Evolutionary conservation across 2,329 filamentous ascomycete species (phyloP).

Genomic region (Penicillium sp.): DNA sequence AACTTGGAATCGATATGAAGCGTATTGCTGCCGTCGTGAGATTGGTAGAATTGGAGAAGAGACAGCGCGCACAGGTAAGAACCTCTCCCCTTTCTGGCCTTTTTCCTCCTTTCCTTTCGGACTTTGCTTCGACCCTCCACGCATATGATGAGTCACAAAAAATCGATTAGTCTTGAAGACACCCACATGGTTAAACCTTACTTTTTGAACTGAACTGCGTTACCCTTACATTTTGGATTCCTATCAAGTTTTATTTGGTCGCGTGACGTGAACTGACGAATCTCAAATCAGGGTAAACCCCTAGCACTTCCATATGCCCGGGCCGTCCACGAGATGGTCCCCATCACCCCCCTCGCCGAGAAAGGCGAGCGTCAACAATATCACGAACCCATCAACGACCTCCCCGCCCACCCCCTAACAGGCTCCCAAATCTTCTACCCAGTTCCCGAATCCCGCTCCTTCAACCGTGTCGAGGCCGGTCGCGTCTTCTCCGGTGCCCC

Average conservation of each 20-base stretch:
- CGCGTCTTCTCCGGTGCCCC: constrained; percentile 57
- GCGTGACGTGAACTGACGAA: constrained; percentile 18
- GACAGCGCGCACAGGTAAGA: constrained; percentile 73
- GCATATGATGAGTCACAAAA: constrained; percentile 68
- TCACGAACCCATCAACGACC: constrained; percentile 65
- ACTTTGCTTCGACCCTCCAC: constrained; percentile 5
- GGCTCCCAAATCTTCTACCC: constrained; percentile 62
- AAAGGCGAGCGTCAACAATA: constrained; percentile 39
- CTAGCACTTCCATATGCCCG: constrained; percentile 74
- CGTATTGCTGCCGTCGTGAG: constrained; percentile 82
- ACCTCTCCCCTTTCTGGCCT: neutral
- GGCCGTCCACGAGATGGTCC: constrained; percentile 78
- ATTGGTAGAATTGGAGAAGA: constrained; percentile 80
- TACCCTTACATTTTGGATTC: constrained; percentile 5
- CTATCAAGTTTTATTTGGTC: constrained; percentile 17
- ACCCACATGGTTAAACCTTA: constrained; percentile 63
- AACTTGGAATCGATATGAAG: constrained; percentile 76
- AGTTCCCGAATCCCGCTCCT: constrained; percentile 62
- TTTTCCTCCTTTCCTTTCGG: constrained; percentile 4
- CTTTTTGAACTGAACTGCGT: constrained; percentile 38
- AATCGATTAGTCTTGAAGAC: constrained; percentile 99
- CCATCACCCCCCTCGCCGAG: constrained; percentile 56
- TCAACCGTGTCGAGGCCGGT: constrained; percentile 65
- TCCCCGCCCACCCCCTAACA: constrained; percentile 58
- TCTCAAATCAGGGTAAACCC: constrained; percentile 64